phyloP scores from a whole-genome alignment of 1,139 yeast genomes.

The Saccharomyces hybrid region DNA sequence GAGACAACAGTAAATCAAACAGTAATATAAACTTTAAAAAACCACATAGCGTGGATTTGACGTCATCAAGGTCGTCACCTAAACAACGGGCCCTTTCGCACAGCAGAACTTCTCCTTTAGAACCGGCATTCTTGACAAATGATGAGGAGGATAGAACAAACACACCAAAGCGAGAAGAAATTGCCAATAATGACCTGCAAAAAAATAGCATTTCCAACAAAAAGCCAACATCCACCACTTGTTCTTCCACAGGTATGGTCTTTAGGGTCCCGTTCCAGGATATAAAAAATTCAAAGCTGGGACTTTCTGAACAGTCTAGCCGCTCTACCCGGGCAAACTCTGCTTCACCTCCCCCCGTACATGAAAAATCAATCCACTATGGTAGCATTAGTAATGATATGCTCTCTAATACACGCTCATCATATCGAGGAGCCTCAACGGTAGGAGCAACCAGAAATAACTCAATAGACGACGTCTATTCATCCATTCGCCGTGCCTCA shows the following conservation, averaged over 20 bases:
- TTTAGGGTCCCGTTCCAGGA: slow-evolving; percentile 62
- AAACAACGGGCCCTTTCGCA: background rate
- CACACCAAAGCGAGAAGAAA: background rate
- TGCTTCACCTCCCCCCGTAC: background rate
- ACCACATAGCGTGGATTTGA: background rate
- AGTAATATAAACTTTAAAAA: background rate
- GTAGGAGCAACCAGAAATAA: slow-evolving; percentile 6
- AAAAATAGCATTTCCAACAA: background rate
- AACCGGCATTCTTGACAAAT: background rate
- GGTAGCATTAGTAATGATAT: background rate
- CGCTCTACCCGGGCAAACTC: background rate
- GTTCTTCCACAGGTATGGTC: slow-evolving; percentile 31
- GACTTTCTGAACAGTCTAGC: background rate
- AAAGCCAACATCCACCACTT: slow-evolving; percentile 14
- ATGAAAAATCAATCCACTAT: background rate
- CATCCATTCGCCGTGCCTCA: slow-evolving; percentile 8
- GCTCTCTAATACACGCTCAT: slow-evolving; percentile 1
- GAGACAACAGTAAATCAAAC: background rate
- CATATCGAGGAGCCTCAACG: slow-evolving; percentile 10
- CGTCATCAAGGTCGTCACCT: background rate
- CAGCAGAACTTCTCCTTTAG: background rate
- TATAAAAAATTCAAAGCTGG: slow-evolving; percentile 3
- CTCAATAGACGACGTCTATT: background rate
- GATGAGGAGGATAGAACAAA: background rate
- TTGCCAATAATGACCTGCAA: background rate